Conservation (phyloP, 2,329 filamentous ascomycete species). For the Mycosphaerella sp. region DNA sequence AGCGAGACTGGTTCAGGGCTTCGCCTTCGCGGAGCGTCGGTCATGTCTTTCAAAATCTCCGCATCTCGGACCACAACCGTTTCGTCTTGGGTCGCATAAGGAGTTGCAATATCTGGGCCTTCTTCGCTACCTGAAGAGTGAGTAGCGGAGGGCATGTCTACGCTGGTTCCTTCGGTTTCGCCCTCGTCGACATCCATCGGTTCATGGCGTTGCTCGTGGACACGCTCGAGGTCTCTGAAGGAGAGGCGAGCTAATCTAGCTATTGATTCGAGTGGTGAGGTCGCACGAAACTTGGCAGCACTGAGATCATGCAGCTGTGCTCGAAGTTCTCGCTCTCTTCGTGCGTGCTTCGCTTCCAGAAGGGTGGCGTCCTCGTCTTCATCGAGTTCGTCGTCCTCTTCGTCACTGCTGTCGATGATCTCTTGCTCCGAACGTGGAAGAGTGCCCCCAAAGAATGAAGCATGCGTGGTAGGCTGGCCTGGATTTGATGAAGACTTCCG, state of each 20-base stretch:
- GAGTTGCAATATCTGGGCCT: conserved; percentile 31
- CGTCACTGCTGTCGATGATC: conserved; percentile 33
- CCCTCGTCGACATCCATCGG: conserved; percentile 28
- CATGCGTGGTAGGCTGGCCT: conserved; percentile 26
- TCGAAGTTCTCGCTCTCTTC: conserved; percentile 41
- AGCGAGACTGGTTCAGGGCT: conserved; percentile 40
- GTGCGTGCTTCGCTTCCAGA: conserved; percentile 43
- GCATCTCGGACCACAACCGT: conserved; percentile 24
- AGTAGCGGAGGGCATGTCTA: conserved; percentile 17
- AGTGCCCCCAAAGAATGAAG: conserved; percentile 32
- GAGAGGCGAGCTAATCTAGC: conserved; percentile 38
- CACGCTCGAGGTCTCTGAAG: conserved; percentile 26
- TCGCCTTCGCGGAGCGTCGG: conserved; percentile 24
- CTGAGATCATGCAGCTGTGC: conserved; percentile 41
- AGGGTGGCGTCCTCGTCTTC: conserved; percentile 45
- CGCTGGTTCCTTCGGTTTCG: background rate
- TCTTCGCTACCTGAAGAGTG: conserved; percentile 30
- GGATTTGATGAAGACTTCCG: conserved; percentile 13
- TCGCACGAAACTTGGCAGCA: conserved; percentile 38
- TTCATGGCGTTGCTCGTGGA: conserved; percentile 22
- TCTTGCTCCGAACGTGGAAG: conserved; percentile 25
- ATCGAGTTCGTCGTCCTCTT: conserved; percentile 43
- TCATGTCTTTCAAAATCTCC: conserved; percentile 17
- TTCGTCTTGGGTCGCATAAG: conserved; percentile 29
- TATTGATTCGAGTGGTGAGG: conserved; percentile 41